Conservation (phyloP, 768 basidiomycete genomes). For the Multifurca ochricompacta region DNA sequence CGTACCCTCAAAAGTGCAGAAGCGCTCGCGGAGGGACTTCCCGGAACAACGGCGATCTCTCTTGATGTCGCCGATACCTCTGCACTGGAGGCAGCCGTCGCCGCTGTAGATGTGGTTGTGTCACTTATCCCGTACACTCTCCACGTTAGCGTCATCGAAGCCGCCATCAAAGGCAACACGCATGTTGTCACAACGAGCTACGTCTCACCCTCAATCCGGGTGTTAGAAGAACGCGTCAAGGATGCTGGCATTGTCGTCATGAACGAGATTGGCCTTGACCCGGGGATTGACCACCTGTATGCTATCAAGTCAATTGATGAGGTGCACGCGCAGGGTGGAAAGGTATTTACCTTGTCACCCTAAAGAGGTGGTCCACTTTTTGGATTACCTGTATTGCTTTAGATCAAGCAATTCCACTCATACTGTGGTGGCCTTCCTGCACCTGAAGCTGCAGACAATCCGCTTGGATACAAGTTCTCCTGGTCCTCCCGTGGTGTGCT, state of each 20-base stretch:
- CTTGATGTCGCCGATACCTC: conserved; percentile 70
- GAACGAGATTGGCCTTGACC: conserved; percentile 98
- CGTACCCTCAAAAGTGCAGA: conserved; percentile 76
- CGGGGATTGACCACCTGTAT: conserved; percentile 90
- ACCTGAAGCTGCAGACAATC: conserved; percentile 85
- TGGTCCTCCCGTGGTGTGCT: conserved; percentile 97
- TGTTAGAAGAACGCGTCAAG: conserved; percentile 71
- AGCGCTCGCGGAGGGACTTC: conserved; percentile 58
- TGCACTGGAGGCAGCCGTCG: conserved; percentile 74
- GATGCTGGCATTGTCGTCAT: conserved; percentile 88
- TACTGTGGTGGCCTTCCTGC: conserved; percentile 97
- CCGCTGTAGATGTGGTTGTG: conserved; percentile 86
- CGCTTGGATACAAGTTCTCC: conserved; percentile 98
- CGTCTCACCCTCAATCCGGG: conserved; percentile 85
- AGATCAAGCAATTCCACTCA: conserved; percentile 87
- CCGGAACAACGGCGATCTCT: conserved; percentile 63
- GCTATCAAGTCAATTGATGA: conserved; percentile 92
- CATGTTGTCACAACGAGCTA: conserved; percentile 96
- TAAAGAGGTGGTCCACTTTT: not conserved
- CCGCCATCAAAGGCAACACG: conserved; percentile 81
- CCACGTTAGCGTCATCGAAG: conserved; percentile 85
- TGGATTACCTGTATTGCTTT: too few relatives aligned
- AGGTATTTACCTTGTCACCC: conserved; percentile 40
- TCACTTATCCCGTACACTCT: conserved; percentile 93
- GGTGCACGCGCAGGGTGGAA: conserved; percentile 90